These are phyloP conservation scores for Sphagnum contortum DNA, from an alignment of 225 moss, liverwort and hornwort genomes.

Conservation along the genomic window DNA sequence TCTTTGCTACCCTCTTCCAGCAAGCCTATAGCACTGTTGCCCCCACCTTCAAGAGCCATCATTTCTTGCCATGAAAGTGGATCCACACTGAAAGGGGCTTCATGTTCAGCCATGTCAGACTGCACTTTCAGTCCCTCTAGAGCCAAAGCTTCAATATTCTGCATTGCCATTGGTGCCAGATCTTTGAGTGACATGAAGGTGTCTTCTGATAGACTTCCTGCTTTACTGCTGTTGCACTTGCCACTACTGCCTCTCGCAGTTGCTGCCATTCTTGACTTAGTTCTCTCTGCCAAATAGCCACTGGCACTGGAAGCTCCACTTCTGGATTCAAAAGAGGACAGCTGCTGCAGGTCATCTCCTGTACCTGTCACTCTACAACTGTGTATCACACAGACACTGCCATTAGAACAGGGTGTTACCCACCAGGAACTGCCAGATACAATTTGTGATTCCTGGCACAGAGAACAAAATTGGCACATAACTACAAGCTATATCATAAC, in stretches of 20 bases:
- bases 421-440: no score
- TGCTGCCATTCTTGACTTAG: slow-evolving; percentile 15
- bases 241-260: slow-evolving; percentile 18
- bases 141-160: slow-evolving; percentile 91
- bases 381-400: no score
- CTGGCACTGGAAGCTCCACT: no score
- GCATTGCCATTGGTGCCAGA: slow-evolving; percentile 96
- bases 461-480: no score
- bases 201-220: slow-evolving; percentile 32
- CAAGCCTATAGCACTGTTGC: slow-evolving; percentile 50
- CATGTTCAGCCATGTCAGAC: slow-evolving; percentile 86
- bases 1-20: slow-evolving; percentile 50
- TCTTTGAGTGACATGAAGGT: slow-evolving; percentile 68
- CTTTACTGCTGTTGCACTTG: slow-evolving; percentile 16
- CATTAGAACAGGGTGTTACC: no score
- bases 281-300: no score
- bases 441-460: no score
- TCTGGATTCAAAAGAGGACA: no score
- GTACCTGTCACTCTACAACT: no score
- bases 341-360: no score
- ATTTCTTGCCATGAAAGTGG: slow-evolving; percentile 54
- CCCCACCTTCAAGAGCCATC: slow-evolving; percentile 35
- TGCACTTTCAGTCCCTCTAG: slow-evolving; percentile 92
- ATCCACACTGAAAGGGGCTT: slow-evolving; percentile 73
- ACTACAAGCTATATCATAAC: no score